These are phyloP conservation scores for Pseudogymnoascus verrucosus DNA, from an alignment of 2,329 filamentous ascomycete species.

Conservation along the genomic window DNA sequence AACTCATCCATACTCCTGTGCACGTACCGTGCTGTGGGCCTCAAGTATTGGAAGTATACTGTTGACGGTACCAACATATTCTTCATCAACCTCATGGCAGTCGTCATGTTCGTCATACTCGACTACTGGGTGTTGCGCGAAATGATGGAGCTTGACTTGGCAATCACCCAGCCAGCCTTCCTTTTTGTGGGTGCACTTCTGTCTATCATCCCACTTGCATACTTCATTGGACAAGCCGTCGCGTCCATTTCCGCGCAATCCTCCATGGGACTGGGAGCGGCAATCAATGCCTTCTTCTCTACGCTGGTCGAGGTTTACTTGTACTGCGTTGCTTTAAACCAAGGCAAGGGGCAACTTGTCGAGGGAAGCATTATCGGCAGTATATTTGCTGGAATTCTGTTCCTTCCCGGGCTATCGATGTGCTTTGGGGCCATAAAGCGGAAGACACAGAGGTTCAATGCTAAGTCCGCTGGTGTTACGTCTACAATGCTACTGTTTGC, in stretches of 20 bases:
- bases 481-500: slow-evolving; percentile 97
- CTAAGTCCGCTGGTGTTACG: slow-evolving; percentile 89
- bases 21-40: slow-evolving; percentile 90
- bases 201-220: slow-evolving; percentile 92
- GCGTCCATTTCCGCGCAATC: slow-evolving; percentile 98
- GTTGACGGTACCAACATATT: slow-evolving; percentile 98
- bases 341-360: slow-evolving; percentile 87
- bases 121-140: slow-evolving; percentile 78
- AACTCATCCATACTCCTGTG: slow-evolving; percentile 86
- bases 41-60: slow-evolving; percentile 99
- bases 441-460: slow-evolving; percentile 97
- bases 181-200: slow-evolving; percentile 77
- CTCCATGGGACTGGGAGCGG: slow-evolving; percentile 94
- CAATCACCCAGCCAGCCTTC: slow-evolving; percentile 75
- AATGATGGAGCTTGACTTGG: slow-evolving; percentile 59
- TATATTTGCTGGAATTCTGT: slow-evolving; percentile 93
- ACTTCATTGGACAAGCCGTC: slow-evolving; percentile 97
- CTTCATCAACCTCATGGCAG: slow-evolving; percentile 88
- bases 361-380: slow-evolving; percentile 97
- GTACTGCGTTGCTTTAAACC: slow-evolving; percentile 86
- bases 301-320: slow-evolving; percentile 96
- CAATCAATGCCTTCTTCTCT: slow-evolving; percentile 96
- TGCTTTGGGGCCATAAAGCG: slow-evolving; percentile 96
- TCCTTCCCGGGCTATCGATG: slow-evolving; percentile 93
- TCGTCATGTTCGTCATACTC: slow-evolving; percentile 90